These are phyloP conservation scores for Saccharum spontaneum DNA, from an alignment of 176 grass and related monocot species.

Conservation along the genomic window DNA sequence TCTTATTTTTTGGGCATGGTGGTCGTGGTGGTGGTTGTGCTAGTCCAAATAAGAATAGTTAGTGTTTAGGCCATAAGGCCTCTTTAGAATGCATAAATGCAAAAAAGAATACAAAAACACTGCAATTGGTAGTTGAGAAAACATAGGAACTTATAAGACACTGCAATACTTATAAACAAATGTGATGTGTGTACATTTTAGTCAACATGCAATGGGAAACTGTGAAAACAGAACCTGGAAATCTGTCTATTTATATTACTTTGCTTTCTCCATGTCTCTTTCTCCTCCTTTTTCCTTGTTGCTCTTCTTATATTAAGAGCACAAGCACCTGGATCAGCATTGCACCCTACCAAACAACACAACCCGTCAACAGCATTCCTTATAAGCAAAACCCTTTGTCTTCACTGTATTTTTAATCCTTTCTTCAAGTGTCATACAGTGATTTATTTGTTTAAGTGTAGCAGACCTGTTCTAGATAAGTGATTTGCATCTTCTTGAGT, in stretches of 20 bases:
- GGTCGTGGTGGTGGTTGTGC: background rate
- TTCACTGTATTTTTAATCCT: background rate
- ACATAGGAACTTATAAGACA: background rate
- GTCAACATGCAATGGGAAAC: background rate
- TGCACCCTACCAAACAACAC: background rate
- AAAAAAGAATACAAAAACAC: background rate
- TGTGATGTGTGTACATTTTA: background rate
- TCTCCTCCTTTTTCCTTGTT: background rate
- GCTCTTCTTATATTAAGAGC: background rate
- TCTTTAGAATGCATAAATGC: background rate
- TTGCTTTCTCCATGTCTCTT: background rate
- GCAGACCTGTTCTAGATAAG: constrained; percentile 10
- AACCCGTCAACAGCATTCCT: background rate
- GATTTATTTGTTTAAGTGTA: background rate
- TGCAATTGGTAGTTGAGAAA: background rate
- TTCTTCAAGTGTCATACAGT: background rate
- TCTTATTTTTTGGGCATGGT: background rate
- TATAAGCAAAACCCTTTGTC: background rate
- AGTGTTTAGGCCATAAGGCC: background rate
- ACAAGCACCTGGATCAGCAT: background rate
- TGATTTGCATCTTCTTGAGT: background rate
- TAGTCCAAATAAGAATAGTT: constrained; percentile 9
- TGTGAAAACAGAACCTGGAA: background rate
- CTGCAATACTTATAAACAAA: background rate
- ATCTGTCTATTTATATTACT: background rate